These are phyloP conservation scores for Globisporangium nunn DNA, from an alignment of 352 stramenopile species.

Conservation along the genomic window DNA sequence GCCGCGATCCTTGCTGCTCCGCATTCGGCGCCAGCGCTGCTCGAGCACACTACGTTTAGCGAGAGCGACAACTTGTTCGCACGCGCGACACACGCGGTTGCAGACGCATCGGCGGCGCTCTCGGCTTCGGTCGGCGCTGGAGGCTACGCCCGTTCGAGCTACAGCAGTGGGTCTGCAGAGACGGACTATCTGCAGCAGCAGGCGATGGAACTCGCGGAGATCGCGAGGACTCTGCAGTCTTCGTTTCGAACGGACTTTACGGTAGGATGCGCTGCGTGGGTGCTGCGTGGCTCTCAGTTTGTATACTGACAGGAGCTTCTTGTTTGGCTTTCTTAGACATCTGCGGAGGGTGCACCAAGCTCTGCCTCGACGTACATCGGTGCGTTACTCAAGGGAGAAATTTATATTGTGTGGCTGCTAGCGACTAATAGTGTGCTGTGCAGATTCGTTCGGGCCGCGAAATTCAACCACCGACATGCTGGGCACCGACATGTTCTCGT, in stretches of 20 bases:
- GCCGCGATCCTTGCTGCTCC: constrained; percentile 4
- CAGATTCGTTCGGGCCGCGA: constrained; percentile 38
- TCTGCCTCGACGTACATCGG: constrained; percentile 23
- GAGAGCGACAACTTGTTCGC: constrained; percentile 4
- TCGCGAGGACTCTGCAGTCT: constrained; percentile 56
- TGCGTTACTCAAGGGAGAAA: neutral
- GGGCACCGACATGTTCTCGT: constrained; percentile 28
- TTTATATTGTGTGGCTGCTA: neutral
- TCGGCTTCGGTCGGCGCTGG: constrained; percentile 2
- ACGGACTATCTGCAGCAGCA: constrained; percentile 54
- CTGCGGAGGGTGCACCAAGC: constrained; percentile 22
- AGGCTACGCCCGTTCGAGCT: constrained; percentile 21
- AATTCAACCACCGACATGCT: constrained; percentile 26
- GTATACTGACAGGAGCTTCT: neutral
- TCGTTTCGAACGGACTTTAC: constrained; percentile 23
- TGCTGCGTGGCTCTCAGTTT: neutral
- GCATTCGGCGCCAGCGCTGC: constrained; percentile 9
- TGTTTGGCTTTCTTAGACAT: neutral
- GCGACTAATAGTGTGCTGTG: neutral
- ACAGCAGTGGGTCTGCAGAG: neutral
- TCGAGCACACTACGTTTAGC: constrained; percentile 6
- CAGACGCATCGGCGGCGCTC: constrained; percentile 20
- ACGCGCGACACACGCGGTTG: neutral
- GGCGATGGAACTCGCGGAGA: constrained; percentile 55
- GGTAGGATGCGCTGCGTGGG: neutral